These are phyloP conservation scores for Hypoxylon perforatum DNA, from an alignment of 495 filamentous ascomycete genomes.

Conservation along the genomic window DNA sequence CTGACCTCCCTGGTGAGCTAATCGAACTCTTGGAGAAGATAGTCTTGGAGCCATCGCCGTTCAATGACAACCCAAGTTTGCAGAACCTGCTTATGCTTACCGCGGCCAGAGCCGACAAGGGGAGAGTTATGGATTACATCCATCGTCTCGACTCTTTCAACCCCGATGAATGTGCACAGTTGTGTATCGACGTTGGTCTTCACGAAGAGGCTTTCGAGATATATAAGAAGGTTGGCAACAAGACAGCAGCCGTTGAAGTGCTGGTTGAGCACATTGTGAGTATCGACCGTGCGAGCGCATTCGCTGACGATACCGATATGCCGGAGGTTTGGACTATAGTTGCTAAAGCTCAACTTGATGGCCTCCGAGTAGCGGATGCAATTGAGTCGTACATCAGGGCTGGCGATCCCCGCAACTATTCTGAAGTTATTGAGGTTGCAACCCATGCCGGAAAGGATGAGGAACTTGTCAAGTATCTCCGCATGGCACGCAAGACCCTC, in stretches of 20 bases:
- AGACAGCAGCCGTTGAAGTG: conserved; percentile 86
- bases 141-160: conserved; percentile 89
- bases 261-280: conserved; percentile 97
- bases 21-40: conserved; percentile 99
- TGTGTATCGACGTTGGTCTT: conserved; percentile 94
- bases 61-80: conserved; percentile 95
- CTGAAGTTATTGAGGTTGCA: conserved; percentile 94
- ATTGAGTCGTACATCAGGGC: conserved; percentile 98
- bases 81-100: conserved; percentile 98
- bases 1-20: conserved; percentile 90
- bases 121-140: conserved; percentile 96
- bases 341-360: conserved; percentile 97
- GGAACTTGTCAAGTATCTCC: conserved; percentile 95
- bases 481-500: conserved; percentile 96
- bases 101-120: conserved; percentile 95
- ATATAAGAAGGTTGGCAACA: conserved; percentile 96
- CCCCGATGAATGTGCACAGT: conserved; percentile 88
- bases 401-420: conserved; percentile 90
- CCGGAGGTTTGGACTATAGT: conserved; percentile 99
- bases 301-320: conserved; percentile 93
- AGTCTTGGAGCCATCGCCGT: conserved; percentile 94
- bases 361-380: conserved; percentile 89
- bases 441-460: conserved; percentile 98
- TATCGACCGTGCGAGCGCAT: conserved; percentile 97
- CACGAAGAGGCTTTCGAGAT: conserved; percentile 98